These are phyloP conservation scores for Hirschfeldia incana DNA, from an alignment of 345 rosid genomes.

Conservation along the genomic window DNA sequence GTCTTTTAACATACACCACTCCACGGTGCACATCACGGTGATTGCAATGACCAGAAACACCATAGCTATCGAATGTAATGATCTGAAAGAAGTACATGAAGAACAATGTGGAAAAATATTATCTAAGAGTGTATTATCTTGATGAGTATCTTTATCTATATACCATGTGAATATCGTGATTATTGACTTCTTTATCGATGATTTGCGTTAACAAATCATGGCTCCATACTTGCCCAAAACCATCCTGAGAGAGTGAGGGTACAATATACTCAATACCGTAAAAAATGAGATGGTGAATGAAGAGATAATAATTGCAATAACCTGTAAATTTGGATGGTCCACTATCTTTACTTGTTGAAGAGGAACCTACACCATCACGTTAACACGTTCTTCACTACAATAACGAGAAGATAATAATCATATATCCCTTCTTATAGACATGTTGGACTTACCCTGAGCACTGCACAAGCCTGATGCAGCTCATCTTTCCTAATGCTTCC, in stretches of 20 bases:
- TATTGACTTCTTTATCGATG: conserved; percentile 60
- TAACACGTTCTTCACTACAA: background rate
- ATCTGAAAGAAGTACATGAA: conserved; percentile 47
- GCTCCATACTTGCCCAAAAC: conserved; percentile 73
- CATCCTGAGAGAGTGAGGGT: conserved; percentile 59
- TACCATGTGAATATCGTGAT: conserved; percentile 55
- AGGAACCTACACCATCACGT: conserved; percentile 51
- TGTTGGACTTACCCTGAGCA: conserved; percentile 52
- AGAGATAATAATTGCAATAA: conserved; percentile 18
- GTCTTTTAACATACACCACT: conserved; percentile 49
- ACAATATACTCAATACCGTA: background rate
- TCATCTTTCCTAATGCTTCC: conserved; percentile 69
- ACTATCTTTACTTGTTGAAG: conserved; percentile 58
- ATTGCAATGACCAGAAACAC: conserved; percentile 86
- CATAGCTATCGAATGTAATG: conserved; percentile 72
- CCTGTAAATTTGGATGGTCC: conserved; percentile 78
- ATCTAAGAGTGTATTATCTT: background rate
- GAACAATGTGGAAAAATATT: background rate
- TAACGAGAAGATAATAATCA: background rate
- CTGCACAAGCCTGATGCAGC: conserved; percentile 68
- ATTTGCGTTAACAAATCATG: conserved; percentile 55
- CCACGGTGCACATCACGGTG: conserved; percentile 73
- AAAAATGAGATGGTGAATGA: conserved; percentile 4
- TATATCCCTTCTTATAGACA: background rate
- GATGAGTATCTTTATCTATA: conserved; percentile 4